Conservation (phyloP, 257 asterid species). For the Solanum virginianum region DNA sequence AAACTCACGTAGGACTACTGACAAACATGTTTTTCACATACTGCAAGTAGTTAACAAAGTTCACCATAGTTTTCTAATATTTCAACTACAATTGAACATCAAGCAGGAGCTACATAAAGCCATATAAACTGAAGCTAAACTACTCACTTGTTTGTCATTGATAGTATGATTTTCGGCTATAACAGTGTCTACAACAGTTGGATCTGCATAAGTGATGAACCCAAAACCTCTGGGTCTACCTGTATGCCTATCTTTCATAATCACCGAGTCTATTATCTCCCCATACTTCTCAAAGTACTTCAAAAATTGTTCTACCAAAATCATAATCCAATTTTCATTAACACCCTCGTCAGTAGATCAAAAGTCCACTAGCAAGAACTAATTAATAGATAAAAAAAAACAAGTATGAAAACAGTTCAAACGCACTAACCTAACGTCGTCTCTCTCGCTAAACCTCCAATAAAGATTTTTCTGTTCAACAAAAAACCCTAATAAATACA, state of each 20-base stretch:
- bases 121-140: not conserved
- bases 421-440: constrained; percentile 56
- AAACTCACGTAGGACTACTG: not conserved
- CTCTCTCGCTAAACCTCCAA: constrained; percentile 87
- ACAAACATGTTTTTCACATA: not conserved
- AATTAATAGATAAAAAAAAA: not conserved
- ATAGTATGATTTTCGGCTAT: constrained; percentile 78
- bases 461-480: constrained; percentile 64
- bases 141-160: constrained; percentile 78
- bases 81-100: not conserved
- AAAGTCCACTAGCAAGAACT: not conserved
- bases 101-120: not conserved
- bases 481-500: not conserved
- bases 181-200: constrained; percentile 74
- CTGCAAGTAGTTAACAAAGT: not conserved
- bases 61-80: not conserved
- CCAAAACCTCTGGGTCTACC: constrained; percentile 97
- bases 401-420: not conserved
- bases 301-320: constrained; percentile 57
- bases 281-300: constrained; percentile 96
- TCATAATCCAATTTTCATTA: not conserved
- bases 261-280: constrained; percentile 89
- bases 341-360: not conserved
- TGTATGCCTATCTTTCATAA: constrained; percentile 85
- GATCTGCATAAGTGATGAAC: constrained; percentile 78